Conservation (phyloP, 2,329 filamentous ascomycete genomes). For the Cytospora chrysosperma region DNA sequence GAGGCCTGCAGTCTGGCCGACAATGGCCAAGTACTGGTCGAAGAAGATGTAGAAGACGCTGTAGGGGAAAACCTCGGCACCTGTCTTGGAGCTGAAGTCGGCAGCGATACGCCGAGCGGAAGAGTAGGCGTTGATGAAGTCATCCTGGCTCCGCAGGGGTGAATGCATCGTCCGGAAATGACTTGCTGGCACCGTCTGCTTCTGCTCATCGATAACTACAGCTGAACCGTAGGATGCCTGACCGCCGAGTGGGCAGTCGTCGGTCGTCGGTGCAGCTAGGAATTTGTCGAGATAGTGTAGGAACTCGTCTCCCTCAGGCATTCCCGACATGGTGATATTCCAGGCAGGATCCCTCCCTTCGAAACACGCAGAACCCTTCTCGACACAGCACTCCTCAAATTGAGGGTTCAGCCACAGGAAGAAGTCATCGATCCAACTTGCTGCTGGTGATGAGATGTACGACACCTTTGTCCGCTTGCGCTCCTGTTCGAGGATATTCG, state of each 20-base stretch:
- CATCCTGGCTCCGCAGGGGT: constrained; percentile 80
- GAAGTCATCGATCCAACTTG: constrained; percentile 97
- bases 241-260: constrained; percentile 84
- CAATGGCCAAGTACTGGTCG: constrained; percentile 89
- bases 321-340: constrained; percentile 86
- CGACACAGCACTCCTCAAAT: constrained; percentile 70
- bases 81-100: constrained; percentile 69
- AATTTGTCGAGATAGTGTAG: constrained; percentile 82
- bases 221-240: constrained; percentile 84
- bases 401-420: constrained; percentile 94
- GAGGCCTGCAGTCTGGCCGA: constrained; percentile 74
- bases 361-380: constrained; percentile 74
- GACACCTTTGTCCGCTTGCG: constrained; percentile 85
- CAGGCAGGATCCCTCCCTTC: constrained; percentile 72
- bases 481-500: constrained; percentile 91
- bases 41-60: constrained; percentile 99
- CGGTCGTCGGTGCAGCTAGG: constrained; percentile 74
- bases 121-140: constrained; percentile 90
- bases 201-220: constrained; percentile 71
- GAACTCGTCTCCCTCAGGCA: constrained; percentile 94
- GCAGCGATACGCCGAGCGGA: constrained; percentile 84
- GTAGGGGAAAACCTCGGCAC: constrained; percentile 89
- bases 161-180: constrained; percentile 92
- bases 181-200: constrained; percentile 70
- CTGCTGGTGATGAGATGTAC: constrained; percentile 83